Evolutionary conservation across 192 early-diverging fungal species (phyloP).

Genomic region (Coemansia nantahalensis): DNA sequence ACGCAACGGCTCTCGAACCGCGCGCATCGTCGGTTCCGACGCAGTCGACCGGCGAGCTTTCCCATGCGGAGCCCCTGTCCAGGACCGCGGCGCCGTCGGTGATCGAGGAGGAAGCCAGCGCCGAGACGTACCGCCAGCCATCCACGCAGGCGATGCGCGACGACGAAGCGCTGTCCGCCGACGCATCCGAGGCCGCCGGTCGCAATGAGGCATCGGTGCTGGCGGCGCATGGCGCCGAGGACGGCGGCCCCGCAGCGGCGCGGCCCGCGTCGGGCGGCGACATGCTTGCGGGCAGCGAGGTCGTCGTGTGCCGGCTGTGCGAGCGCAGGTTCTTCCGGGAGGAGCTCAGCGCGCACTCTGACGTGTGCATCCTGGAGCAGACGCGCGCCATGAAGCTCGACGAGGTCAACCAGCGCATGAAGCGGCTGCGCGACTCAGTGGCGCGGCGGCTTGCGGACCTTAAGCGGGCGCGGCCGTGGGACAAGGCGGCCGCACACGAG

Average conservation of each 20-base stretch:
- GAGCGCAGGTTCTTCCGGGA: constrained; percentile 69
- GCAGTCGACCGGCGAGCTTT: not conserved
- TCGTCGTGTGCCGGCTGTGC: constrained; percentile 82
- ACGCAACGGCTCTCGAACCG: not conserved
- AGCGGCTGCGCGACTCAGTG: constrained; percentile 56
- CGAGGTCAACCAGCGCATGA: constrained; percentile 58
- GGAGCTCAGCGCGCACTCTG: constrained; percentile 73
- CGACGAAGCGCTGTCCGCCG: not conserved
- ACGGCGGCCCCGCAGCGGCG: not conserved
- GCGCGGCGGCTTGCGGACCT: constrained; percentile 52
- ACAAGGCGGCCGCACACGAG: constrained; percentile 31
- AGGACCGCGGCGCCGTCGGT: constrained; percentile 2
- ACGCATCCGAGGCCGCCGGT: not conserved
- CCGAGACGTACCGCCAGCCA: not conserved
- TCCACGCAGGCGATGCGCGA: not conserved
- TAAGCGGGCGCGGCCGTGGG: constrained; percentile 35
- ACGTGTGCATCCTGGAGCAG: constrained; percentile 72
- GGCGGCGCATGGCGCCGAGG: too few relatives aligned
- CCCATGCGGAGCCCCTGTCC: not conserved
- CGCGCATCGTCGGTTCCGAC: constrained; percentile 9
- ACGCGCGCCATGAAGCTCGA: constrained; percentile 66
- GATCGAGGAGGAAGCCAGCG: constrained; percentile 8
- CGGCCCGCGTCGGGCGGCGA: not conserved
- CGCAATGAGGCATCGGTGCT: not conserved
- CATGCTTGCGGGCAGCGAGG: constrained; percentile 12